These are phyloP conservation scores for Dalbergia cultrata DNA, from an alignment of 306 rosid species.

Conservation along the genomic window DNA sequence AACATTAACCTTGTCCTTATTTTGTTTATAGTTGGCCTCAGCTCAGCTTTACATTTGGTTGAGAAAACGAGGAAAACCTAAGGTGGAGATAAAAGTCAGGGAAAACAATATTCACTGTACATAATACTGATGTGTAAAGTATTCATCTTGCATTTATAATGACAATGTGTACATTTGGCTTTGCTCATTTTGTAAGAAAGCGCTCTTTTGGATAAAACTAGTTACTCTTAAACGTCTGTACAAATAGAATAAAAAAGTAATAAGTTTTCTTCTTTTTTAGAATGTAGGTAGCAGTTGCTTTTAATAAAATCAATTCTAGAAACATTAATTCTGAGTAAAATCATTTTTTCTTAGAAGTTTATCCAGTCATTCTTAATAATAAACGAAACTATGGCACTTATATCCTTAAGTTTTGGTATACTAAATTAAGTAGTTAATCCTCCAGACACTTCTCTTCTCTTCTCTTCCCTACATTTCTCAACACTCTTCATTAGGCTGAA, in stretches of 20 bases:
- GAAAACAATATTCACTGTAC: constrained; percentile 26
- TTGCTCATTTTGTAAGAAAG: not conserved
- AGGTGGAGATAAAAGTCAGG: constrained; percentile 17
- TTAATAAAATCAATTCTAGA: not conserved
- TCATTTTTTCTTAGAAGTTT: no score
- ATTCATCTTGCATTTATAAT: constrained; percentile 8
- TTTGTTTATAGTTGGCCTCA: constrained; percentile 30
- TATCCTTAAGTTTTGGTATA: not conserved
- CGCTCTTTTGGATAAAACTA: not conserved
- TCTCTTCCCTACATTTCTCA: not conserved
- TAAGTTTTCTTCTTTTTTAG: no score
- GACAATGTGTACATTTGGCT: not conserved
- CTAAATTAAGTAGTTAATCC: constrained; percentile 12
- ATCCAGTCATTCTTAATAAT: not conserved
- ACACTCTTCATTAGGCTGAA: constrained; percentile 35
- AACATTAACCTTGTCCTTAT: constrained; percentile 13
- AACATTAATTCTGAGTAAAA: no score
- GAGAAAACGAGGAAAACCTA: constrained; percentile 34
- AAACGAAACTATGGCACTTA: constrained; percentile 25
- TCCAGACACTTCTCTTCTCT: constrained; percentile 9
- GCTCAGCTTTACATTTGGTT: constrained; percentile 24
- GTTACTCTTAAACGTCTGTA: not conserved
- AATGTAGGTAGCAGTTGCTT: not conserved
- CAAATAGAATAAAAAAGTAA: no score
- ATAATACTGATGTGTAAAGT: constrained; percentile 5